Percentiles rank a stretch among this genome's conserved stretches.
Conservation (phyloP, 2,329 filamentous ascomycete species). For the Diaporthe australafricana region DNA sequence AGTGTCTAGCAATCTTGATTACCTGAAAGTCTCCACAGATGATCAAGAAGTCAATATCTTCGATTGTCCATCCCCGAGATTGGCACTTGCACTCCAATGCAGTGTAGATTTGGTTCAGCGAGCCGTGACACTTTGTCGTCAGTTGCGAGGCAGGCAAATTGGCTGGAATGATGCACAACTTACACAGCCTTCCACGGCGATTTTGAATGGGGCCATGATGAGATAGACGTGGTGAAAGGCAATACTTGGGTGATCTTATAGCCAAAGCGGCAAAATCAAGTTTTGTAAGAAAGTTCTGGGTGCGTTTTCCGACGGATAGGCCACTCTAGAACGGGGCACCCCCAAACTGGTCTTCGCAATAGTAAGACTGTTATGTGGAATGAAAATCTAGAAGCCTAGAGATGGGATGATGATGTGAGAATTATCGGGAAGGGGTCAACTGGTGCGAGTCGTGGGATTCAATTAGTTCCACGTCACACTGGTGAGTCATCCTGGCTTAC, state of each 20-base stretch:
- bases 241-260: neutral
- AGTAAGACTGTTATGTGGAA: neutral
- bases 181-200: slow-evolving; percentile 15
- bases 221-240: neutral
- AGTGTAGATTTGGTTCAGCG: slow-evolving; percentile 4
- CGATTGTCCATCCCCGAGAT: slow-evolving; percentile 4
- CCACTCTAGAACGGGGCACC: neutral
- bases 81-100: slow-evolving; percentile 3
- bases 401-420: neutral
- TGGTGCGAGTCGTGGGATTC: neutral
- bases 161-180: neutral
- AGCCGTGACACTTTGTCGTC: slow-evolving; percentile 18
- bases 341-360: neutral
- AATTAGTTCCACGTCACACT: neutral
- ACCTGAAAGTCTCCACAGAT: slow-evolving; percentile 13
- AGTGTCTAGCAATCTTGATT: neutral
- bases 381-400: neutral
- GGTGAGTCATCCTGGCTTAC: neutral
- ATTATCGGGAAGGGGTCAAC: no score
- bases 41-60: slow-evolving; percentile 7
- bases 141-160: neutral
- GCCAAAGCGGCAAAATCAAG: neutral
- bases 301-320: no score
- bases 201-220: neutral
- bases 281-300: no score